Conservation (phyloP, 2,329 filamentous ascomycete species). For the Alternaria gansuensis region DNA sequence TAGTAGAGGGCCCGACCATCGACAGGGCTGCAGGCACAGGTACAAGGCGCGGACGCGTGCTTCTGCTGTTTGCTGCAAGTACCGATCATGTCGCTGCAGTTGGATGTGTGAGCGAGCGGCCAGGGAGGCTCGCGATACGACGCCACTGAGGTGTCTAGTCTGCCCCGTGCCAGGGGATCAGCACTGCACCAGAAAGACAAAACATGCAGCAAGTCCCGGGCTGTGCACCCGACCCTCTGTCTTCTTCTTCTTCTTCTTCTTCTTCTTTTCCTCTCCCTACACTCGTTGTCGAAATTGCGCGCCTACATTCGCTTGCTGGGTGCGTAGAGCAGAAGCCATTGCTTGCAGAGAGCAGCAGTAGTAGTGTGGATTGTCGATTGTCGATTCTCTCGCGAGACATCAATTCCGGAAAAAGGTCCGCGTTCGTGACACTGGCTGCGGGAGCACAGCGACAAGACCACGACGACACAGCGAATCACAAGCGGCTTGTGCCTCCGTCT, state of each 20-base stretch:
- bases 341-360: neutral
- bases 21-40: slow-evolving; percentile 8
- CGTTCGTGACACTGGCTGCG: slow-evolving; percentile 23
- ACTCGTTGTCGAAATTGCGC: slow-evolving; percentile 33
- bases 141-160: slow-evolving; percentile 38
- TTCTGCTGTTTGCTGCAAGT: slow-evolving; percentile 11
- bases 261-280: slow-evolving; percentile 29
- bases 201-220: slow-evolving; percentile 32
- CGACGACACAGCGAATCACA: slow-evolving; percentile 15
- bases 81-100: neutral
- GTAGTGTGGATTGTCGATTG: slow-evolving; percentile 6
- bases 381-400: slow-evolving; percentile 13
- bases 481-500: slow-evolving; percentile 6
- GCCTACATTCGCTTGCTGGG: slow-evolving; percentile 26
- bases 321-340: slow-evolving; percentile 11
- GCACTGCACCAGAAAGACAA: slow-evolving; percentile 34
- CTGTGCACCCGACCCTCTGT: slow-evolving; percentile 27
- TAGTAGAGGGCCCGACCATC: neutral
- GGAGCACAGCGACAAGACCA: slow-evolving; percentile 25
- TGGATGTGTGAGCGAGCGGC: slow-evolving; percentile 7
- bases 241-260: neutral
- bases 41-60: slow-evolving; percentile 13
- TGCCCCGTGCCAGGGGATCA: slow-evolving; percentile 44
- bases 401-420: slow-evolving; percentile 28
- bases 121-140: slow-evolving; percentile 17